Conservation (phyloP, 106 monocot species). For the Gastrodia elata region DNA sequence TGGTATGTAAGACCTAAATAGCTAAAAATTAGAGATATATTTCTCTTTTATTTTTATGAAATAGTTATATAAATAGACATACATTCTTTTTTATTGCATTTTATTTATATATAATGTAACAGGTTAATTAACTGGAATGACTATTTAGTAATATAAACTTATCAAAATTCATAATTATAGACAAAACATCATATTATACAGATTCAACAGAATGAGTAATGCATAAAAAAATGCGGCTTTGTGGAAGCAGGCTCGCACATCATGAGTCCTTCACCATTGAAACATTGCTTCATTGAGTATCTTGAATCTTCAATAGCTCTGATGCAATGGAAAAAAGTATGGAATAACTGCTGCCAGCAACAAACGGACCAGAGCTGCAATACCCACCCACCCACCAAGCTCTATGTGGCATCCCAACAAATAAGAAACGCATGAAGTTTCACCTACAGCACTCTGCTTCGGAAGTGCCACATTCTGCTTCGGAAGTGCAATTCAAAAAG, state of each 20-base stretch:
- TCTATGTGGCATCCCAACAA: constrained; percentile 58
- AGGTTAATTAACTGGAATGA: too few species aligned
- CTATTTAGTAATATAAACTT: too few species aligned
- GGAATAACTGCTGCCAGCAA: constrained; percentile 40
- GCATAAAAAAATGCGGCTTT: not conserved
- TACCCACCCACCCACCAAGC: constrained; percentile 74
- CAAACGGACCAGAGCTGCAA: constrained; percentile 57
- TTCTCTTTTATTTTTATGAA: too few species aligned
- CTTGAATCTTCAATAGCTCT: constrained; percentile 11
- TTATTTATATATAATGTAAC: too few species aligned
- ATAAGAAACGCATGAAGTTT: too few species aligned
- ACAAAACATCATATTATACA: not conserved
- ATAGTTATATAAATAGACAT: too few species aligned
- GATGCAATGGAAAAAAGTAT: constrained; percentile 32
- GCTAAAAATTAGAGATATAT: not conserved
- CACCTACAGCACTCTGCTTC: too few species aligned
- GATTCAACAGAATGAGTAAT: not conserved
- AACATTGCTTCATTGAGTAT: constrained; percentile 1
- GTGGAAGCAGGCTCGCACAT: not conserved
- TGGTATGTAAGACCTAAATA: not conserved
- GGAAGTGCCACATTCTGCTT: too few species aligned
- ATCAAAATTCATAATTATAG: too few species aligned
- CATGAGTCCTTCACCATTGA: constrained; percentile 24
- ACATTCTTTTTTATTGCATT: too few species aligned
- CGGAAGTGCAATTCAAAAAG: too few species aligned